Base-by-base conservation (phyloP, 305 asterid genomes). In the Fraxinus latifolia region DNA sequence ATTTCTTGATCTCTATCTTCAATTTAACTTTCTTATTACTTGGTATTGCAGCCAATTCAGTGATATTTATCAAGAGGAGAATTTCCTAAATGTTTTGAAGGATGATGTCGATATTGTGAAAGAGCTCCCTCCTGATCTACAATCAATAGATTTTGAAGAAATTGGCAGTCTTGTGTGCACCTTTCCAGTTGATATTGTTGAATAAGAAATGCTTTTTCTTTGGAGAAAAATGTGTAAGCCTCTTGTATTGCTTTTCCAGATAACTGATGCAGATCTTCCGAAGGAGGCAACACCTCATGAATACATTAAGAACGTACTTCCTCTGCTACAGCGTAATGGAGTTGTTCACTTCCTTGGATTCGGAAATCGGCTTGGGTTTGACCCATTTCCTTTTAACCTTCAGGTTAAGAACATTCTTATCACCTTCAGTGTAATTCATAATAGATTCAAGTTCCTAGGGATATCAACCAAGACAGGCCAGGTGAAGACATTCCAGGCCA, bases 301-400 rank as follows among this genome's bases (percentile, higher is more conserved):
- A 77, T 94, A 94, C 84, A 84, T 93, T n/a, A 81, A 70, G 60
- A 93, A 87, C 8, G 83, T 94, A 80, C 90, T 90, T 78, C 99
- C 97, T 27, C 84, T 93, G 73, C 87, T 96, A 77, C 29, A 77
- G 81, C 93, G 82, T 25, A 93, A 91, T 84, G 90, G 92, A 76
- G 86, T 92, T 33, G 97, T 95, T 85, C 98, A 94, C 88, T 92
- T 95, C 86, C 97, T 95, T 29, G 99, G 99, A 87, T 95, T 87
- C 86, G 99, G 97, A 21, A 95, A 95, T 81, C 90, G 99, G 3
- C 96, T 95, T 23, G 98, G 97, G 8, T 95, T 95, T 71, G 97
- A 93, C 79, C 94, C 95, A 8, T 70, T 96, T 84, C 96, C 98
- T 74, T 82, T 84, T 81, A 89, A 93, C 79, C 89, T 96, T 81